These are phyloP conservation scores for Limtongozyma cylindracea DNA, from an alignment of 805 yeast genomes.

Conservation along the genomic window DNA sequence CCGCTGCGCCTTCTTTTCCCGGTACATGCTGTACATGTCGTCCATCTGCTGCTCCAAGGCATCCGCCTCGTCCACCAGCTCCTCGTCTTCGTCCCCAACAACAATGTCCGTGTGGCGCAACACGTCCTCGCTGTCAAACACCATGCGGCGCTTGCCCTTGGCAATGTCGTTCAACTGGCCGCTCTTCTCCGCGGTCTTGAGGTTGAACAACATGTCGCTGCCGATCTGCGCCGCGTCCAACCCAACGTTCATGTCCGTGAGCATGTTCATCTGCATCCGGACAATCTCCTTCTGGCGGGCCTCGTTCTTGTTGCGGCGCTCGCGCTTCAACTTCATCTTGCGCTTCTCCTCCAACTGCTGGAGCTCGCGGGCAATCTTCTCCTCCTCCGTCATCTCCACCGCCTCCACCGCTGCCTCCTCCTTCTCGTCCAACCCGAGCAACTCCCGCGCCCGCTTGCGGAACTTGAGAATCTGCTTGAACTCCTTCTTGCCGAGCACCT, in stretches of 20 bases:
- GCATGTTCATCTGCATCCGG: conserved; percentile 91
- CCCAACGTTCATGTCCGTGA: conserved; percentile 82
- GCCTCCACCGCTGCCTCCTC: conserved; percentile 20
- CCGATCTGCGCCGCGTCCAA: conserved; percentile 73
- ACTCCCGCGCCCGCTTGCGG: conserved; percentile 67
- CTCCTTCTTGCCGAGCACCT: conserved; percentile 85
- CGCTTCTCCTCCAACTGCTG: conserved; percentile 49
- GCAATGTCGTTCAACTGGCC: conserved; percentile 55
- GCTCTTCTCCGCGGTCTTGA: conserved; percentile 68
- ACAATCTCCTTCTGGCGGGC: conserved; percentile 63
- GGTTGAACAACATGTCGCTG: conserved; percentile 34
- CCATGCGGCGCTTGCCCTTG: conserved; percentile 47
- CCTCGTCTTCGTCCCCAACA: conserved; percentile 10
- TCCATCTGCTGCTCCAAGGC: conserved; percentile 58
- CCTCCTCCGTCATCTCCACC: conserved; percentile 65
- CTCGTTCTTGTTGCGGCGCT: conserved; percentile 64
- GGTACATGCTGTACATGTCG: conserved; percentile 52
- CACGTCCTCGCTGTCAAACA: conserved; percentile 30
- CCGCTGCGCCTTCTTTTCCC: conserved; percentile 37
- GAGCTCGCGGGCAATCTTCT: conserved; percentile 68
- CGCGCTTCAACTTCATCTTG: conserved; percentile 46
- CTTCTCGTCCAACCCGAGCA: conserved; percentile 37
- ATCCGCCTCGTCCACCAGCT: conserved; percentile 26
- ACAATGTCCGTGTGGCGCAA: conserved; percentile 30
- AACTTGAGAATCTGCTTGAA: conserved; percentile 68